Conservation (phyloP, 2,329 filamentous ascomycete species). For the Microcyclospora tardicrescens region DNA sequence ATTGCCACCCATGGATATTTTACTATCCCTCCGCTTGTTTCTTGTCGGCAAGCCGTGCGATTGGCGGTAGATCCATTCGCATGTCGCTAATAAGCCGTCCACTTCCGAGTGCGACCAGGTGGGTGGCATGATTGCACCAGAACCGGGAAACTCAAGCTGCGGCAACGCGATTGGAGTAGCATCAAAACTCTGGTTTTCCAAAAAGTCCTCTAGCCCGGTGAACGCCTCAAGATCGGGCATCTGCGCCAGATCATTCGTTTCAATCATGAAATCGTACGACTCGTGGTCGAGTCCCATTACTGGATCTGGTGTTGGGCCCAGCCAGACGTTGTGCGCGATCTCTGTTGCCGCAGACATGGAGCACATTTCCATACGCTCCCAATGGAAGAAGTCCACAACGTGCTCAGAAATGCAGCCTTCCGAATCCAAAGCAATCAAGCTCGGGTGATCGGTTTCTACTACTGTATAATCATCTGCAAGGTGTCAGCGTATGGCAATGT, state of each 20-base stretch:
- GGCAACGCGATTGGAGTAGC: slow-evolving; percentile 32
- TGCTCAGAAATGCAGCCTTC: slow-evolving; percentile 59
- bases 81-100: slow-evolving; percentile 72
- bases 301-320: slow-evolving; percentile 73
- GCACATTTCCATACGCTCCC: slow-evolving; percentile 86
- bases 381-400: slow-evolving; percentile 77
- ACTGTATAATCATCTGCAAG: slow-evolving; percentile 50
- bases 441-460: slow-evolving; percentile 56
- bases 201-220: slow-evolving; percentile 46
- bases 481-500: slow-evolving; percentile 11
- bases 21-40: slow-evolving; percentile 28
- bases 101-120: slow-evolving; percentile 73
- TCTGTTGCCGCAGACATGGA: slow-evolving; percentile 81
- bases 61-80: slow-evolving; percentile 79
- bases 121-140: slow-evolving; percentile 78
- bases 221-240: slow-evolving; percentile 58
- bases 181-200: slow-evolving; percentile 11
- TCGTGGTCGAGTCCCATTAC: slow-evolving; percentile 38
- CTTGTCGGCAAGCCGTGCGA: slow-evolving; percentile 39
- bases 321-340: slow-evolving; percentile 78
- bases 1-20: slow-evolving; percentile 25
- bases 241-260: slow-evolving; percentile 73
- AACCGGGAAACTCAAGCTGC: slow-evolving; percentile 75
- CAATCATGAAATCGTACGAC: slow-evolving; percentile 62
- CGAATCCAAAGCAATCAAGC: slow-evolving; percentile 64